Evolutionary conservation across 768 basidiomycete genomes (phyloP), one percentile per base, ranked within the genome.

Genomic region (Pisolithus orientalis): DNA sequence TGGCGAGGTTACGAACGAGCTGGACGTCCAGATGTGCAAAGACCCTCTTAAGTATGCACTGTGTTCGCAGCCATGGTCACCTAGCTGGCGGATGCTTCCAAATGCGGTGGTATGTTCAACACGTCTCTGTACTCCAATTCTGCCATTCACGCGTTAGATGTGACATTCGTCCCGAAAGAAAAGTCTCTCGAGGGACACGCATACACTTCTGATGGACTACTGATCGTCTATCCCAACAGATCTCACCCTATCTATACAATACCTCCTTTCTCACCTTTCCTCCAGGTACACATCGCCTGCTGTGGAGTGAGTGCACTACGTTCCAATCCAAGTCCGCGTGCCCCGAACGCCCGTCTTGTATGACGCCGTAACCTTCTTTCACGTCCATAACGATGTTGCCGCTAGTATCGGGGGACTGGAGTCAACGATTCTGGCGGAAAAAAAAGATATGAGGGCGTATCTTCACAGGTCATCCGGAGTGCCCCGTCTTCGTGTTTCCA

Each of bases 341-440:
- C 9, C 74, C 78, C 0, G 86, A 90, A 2, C 21, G 21, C 21
- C 21, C 21, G 21, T 21, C 64, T 65, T 90, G 4, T 79, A 86
- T 62, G 89, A 90, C 57, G 71, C 81, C 4, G 72, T 88, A 43
- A 66, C 82, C 1, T 92, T 92, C 72, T 90, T 90, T 70, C 79
- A 80, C 0, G 80, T 71, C 0, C 85, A 88, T 56, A 84, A 89
- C 47, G 75, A 71, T 0, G 59, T 85, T 40, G 85, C 78, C 1
- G 62, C 62, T 39, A 75, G 72, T 50, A 85, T 88, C 39, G 87
- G 69, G 75, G 32, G 66, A 73, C 28, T 87, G 84, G 84, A 82
- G 79, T 52, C 60, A 69, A 51, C 63, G 51, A 4, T 81, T 73
- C 63, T 87, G 83, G 84, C 70, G 83, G 44, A 71, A 65, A 54